Conservation (phyloP, 257 asterid species). For the Przewalskia tangutica region DNA sequence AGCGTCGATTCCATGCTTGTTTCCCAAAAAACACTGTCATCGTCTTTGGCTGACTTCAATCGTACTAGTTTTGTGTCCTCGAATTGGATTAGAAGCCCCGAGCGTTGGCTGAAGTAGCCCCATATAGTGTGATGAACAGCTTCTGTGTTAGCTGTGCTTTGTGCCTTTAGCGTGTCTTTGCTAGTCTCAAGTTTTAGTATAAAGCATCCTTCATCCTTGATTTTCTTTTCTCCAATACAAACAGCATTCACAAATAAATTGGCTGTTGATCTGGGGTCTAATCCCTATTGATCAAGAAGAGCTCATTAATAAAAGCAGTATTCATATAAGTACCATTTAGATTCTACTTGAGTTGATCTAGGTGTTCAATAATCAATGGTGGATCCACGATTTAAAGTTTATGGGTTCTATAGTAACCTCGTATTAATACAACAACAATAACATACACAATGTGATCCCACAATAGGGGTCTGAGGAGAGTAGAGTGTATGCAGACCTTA, state of each 20-base stretch:
- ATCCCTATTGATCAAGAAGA: constrained; percentile 37
- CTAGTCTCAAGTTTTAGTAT: constrained; percentile 55
- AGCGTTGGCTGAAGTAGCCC: constrained; percentile 82
- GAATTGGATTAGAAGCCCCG: constrained; percentile 62
- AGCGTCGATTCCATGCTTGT: constrained; percentile 61
- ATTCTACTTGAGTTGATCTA: too few species aligned
- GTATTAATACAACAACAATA: too few species aligned
- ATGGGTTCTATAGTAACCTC: too few species aligned
- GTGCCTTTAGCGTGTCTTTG: constrained; percentile 45
- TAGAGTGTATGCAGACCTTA: too few species aligned
- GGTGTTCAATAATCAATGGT: too few species aligned
- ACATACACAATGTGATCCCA: too few species aligned
- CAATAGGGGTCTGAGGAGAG: too few species aligned
- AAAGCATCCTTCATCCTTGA: constrained; percentile 61
- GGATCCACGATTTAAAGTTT: too few species aligned
- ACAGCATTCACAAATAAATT: constrained; percentile 66
- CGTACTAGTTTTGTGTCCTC: constrained; percentile 69
- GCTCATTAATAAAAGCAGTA: not conserved
- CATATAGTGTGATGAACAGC: constrained; percentile 73
- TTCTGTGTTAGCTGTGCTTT: constrained; percentile 66
- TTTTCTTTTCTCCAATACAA: constrained; percentile 63
- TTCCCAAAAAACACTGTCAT: constrained; percentile 59
- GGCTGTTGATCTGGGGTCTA: constrained; percentile 89
- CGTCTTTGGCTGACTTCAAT: constrained; percentile 43
- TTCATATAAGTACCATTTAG: not conserved